Evolutionary conservation across 176 grass and related monocot species (phyloP).

Genomic region (Lolium perenne): DNA sequence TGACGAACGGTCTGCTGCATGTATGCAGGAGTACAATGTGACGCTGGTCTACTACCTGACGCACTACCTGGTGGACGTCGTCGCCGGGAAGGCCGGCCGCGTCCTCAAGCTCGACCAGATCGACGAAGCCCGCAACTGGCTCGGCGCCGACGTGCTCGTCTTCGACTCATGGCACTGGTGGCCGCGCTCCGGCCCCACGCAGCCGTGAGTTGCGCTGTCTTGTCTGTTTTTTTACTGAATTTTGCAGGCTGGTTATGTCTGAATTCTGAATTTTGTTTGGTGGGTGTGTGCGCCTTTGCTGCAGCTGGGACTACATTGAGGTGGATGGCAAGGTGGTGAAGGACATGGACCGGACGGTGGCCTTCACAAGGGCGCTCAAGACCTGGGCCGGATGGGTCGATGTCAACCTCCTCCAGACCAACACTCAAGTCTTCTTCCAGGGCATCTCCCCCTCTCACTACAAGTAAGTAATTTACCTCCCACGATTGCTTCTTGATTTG

Average conservation of each 20-base stretch:
- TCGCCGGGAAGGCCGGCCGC: slow-evolving; percentile 49
- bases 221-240: background rate
- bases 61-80: slow-evolving; percentile 88
- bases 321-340: slow-evolving; percentile 40
- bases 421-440: slow-evolving; percentile 78
- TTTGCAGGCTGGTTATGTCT: background rate
- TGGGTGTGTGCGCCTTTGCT: background rate
- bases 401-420: slow-evolving; percentile 43
- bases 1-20: background rate
- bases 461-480: slow-evolving; percentile 38
- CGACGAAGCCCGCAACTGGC: slow-evolving; percentile 50
- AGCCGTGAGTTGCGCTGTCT: slow-evolving; percentile 37
- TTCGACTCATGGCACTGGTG: slow-evolving; percentile 99
- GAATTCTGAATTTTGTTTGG: background rate
- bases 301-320: slow-evolving; percentile 87
- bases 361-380: slow-evolving; percentile 67
- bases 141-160: slow-evolving; percentile 72
- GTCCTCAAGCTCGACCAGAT: slow-evolving; percentile 79
- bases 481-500: background rate
- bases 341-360: slow-evolving; percentile 78
- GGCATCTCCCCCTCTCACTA: slow-evolving; percentile 80
- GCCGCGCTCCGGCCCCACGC: slow-evolving; percentile 56
- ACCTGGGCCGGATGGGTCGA: slow-evolving; percentile 88
- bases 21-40: slow-evolving; percentile 70
- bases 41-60: slow-evolving; percentile 76